These are phyloP conservation scores for Ophiostoma perfectum DNA, from an alignment of 2,329 filamentous ascomycete species.

Conservation along the genomic window DNA sequence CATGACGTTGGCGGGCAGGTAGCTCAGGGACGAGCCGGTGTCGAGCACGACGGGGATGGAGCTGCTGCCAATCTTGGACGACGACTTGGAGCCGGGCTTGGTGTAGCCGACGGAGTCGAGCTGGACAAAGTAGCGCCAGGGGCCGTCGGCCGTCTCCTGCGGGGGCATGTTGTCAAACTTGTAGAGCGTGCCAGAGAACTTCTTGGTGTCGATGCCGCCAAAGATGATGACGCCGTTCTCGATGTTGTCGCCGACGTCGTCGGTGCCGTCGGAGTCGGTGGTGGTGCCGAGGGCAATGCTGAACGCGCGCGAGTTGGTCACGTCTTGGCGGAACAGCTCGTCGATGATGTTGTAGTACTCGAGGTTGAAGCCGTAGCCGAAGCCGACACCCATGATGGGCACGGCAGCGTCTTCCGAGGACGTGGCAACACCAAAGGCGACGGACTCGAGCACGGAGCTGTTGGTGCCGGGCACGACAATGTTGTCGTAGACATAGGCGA, in stretches of 20 bases:
- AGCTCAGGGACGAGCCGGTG: slow-evolving; percentile 62
- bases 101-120: slow-evolving; percentile 37
- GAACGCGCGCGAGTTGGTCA: slow-evolving; percentile 40
- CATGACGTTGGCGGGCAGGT: slow-evolving; percentile 56
- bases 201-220: slow-evolving; percentile 44
- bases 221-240: slow-evolving; percentile 36
- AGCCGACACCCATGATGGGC: slow-evolving; percentile 66
- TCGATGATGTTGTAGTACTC: slow-evolving; percentile 45
- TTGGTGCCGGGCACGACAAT: slow-evolving; percentile 31
- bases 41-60: slow-evolving; percentile 51
- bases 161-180: slow-evolving; percentile 31
- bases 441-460: slow-evolving; percentile 38
- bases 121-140: slow-evolving; percentile 39
- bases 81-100: slow-evolving; percentile 30
- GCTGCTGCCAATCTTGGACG: slow-evolving; percentile 24
- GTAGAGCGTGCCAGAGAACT: slow-evolving; percentile 38
- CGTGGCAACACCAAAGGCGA: slow-evolving; percentile 57
- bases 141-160: slow-evolving; percentile 27
- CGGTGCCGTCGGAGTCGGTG: slow-evolving; percentile 22
- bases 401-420: slow-evolving; percentile 40
- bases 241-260: slow-evolving; percentile 22
- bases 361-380: slow-evolving; percentile 39
- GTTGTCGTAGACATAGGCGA: slow-evolving; percentile 40
- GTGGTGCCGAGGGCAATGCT: slow-evolving; percentile 33
- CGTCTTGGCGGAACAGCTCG: slow-evolving; percentile 41